Base-by-base conservation (phyloP, 2,329 filamentous ascomycete species). In the Penicillium sp. region DNA sequence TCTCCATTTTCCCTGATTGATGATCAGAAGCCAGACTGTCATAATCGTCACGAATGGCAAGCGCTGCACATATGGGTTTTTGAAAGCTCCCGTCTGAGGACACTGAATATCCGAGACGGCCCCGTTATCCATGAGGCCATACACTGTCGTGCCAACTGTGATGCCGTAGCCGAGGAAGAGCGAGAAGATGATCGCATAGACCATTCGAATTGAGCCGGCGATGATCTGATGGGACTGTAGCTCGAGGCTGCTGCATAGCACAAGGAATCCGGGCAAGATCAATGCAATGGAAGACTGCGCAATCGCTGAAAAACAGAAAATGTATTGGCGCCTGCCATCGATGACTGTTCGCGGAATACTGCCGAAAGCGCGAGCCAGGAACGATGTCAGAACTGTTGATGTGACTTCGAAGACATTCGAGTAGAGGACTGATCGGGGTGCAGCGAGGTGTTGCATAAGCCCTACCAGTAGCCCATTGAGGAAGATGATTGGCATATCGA, bases 1-100 rank as follows among this genome's bases (percentile, higher is more conserved):
- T 67, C 85, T 88, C 84, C 85, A 91, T 75, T 92, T 91, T 53
- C 89, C 89, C 67, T 94, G 90, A 73, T 93, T 92, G 73, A 93
- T 88, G 66, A 92, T 83, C 63, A 89, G 87, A 41, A 93, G 82
- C 72, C 88, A 91, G 35, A 91, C 70, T 10, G 90, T 87, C 72
- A 93, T 93, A 1, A 83, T 75, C 0, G 89, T 83, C 0, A 93
- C 91, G 68, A 91, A 92, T 31, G 88, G 77, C 75, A 92, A 92
- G 58, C 83, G 83, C 59, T 81, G 83, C 11, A 70, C 63, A 37
- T 72, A 73, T 7, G 70, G 69, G 35, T 82, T 78, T 4, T 58
- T 40, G 33, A 68, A 68, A 4, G 66, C 63, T 0, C 66, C 66
- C n/a, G 40, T 16, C 1, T 80, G 77, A 0, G 71, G 66, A 54